A percentile compares a stretch with the other conserved stretches of the same genome.
Conservation (phyloP, 1,139 yeast species). For the Eremothecium gossypii region DNA sequence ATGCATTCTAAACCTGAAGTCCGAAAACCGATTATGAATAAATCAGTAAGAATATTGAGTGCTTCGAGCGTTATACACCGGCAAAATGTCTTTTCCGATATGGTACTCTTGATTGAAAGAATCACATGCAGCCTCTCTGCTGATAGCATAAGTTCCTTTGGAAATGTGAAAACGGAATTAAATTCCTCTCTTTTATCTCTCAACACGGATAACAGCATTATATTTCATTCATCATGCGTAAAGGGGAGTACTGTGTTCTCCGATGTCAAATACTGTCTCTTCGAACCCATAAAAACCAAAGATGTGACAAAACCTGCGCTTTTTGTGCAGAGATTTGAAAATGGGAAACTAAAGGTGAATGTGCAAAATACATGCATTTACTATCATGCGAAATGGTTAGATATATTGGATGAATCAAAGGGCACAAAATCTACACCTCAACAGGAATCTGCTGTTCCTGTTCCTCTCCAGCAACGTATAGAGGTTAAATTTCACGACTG, state of each 20-base stretch:
- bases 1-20: neutral
- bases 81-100: conserved; percentile 20
- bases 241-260: neutral
- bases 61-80: conserved; percentile 23
- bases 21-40: conserved; percentile 10
- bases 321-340: conserved; percentile 24
- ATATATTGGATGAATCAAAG: conserved; percentile 8
- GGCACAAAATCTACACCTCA: neutral
- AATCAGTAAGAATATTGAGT: conserved; percentile 21
- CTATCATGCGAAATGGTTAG: conserved; percentile 51
- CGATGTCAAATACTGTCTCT: neutral
- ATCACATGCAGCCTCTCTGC: conserved; percentile 26
- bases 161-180: conserved; percentile 32
- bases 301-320: conserved; percentile 32
- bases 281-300: conserved; percentile 5
- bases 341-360: conserved; percentile 31
- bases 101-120: conserved; percentile 15
- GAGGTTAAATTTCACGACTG: conserved; percentile 44
- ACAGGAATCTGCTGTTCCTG: neutral
- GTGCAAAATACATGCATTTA: conserved; percentile 40
- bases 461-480: neutral
- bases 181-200: conserved; percentile 29
- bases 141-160: conserved; percentile 36
- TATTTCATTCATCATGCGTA: conserved; percentile 24
- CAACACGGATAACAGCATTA: conserved; percentile 30